Conservation (phyloP, 306 rosid genomes). For the Lathyrus tuberosus region DNA sequence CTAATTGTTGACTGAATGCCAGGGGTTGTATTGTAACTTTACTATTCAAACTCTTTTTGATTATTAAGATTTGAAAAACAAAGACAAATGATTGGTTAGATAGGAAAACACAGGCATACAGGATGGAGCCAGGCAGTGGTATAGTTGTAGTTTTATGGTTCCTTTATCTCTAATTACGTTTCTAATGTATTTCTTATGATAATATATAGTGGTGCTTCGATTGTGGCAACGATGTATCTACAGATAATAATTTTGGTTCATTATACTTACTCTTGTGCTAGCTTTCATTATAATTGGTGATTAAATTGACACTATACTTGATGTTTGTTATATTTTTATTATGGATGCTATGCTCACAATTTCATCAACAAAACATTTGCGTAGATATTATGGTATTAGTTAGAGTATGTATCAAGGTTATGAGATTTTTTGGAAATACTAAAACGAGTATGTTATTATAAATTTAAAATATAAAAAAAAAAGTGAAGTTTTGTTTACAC, state of each 20-base stretch:
- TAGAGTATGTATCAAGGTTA: too few relatives aligned
- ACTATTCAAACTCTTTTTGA: neutral
- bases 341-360: too few relatives aligned
- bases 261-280: neutral
- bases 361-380: neutral
- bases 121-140: slow-evolving; percentile 4
- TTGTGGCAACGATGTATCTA: neutral
- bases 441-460: too few relatives aligned
- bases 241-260: neutral
- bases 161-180: neutral
- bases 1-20: neutral
- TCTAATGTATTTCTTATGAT: too few relatives aligned
- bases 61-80: neutral
- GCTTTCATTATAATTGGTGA: neutral
- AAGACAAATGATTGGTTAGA: neutral
- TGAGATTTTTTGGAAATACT: too few relatives aligned
- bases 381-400: neutral
- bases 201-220: too few relatives aligned
- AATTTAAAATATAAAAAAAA: too few relatives aligned
- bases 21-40: slow-evolving; percentile 1
- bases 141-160: slow-evolving; percentile 10
- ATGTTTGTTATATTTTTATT: too few relatives aligned
- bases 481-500: too few relatives aligned
- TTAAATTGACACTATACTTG: neutral
- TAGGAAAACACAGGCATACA: slow-evolving; percentile 10